A percentile compares a stretch with the other conserved stretches of the same genome.
These are phyloP conservation scores for Aspergillus sp. DNA, from an alignment of 2,329 filamentous ascomycete species.

Conservation along the genomic window DNA sequence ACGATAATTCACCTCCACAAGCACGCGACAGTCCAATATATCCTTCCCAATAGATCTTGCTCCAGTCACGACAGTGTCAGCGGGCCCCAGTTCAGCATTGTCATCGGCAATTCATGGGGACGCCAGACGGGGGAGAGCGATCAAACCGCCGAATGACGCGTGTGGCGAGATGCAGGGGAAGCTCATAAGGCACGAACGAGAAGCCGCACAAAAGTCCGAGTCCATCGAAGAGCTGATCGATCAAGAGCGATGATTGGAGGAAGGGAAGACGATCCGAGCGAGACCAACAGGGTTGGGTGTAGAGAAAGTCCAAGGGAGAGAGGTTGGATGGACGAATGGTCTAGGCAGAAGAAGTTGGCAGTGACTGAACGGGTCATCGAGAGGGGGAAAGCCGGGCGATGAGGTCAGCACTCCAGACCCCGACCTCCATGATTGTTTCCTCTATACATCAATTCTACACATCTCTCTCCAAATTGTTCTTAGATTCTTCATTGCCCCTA, in stretches of 20 bases:
- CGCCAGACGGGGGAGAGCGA: conserved; percentile 1
- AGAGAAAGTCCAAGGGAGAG: neutral
- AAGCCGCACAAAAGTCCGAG: neutral
- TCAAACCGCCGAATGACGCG: conserved; percentile 10
- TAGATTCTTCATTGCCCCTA: too few relatives aligned
- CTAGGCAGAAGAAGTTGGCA: too few relatives aligned
- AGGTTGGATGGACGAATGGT: too few relatives aligned
- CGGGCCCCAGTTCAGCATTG: conserved; percentile 10
- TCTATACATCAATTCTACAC: too few relatives aligned
- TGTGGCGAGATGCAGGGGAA: conserved; percentile 16
- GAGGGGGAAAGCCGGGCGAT: neutral
- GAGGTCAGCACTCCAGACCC: neutral
- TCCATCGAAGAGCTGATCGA: conserved; percentile 2
- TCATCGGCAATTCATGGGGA: conserved; percentile 17
- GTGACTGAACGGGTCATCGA: neutral
- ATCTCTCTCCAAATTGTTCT: too few relatives aligned
- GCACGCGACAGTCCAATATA: too few relatives aligned
- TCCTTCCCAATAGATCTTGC: neutral
- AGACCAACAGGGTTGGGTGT: neutral
- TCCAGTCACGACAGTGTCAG: conserved; percentile 3
- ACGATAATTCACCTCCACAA: too few relatives aligned
- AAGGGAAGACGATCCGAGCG: neutral
- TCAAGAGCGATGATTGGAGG: neutral
- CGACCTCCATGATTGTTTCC: too few relatives aligned
- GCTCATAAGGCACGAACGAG: conserved; percentile 11